Evolutionary conservation across 2,329 filamentous ascomycete genomes (phyloP).

Genomic region (Verticillium nonalfalfae): DNA sequence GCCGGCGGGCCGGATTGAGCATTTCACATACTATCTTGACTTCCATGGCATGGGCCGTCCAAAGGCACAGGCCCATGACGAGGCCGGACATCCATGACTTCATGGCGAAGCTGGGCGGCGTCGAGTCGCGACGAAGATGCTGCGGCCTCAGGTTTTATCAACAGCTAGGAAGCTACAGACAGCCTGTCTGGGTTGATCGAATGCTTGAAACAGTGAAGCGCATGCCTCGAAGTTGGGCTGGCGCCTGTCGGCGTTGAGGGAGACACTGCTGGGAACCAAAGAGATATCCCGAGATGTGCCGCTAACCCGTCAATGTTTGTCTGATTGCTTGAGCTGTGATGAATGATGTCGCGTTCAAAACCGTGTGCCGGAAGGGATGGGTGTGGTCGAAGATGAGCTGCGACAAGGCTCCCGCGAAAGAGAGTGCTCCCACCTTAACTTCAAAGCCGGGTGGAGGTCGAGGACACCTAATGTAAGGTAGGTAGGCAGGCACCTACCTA

Average conservation of each 20-base stretch:
- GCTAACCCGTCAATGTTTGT: too few species aligned
- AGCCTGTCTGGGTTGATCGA: not conserved
- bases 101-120: conserved; percentile 33
- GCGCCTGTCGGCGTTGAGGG: not conserved
- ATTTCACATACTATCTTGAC: conserved; percentile 44
- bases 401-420: not conserved
- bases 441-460: not conserved
- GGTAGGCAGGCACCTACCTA: not conserved
- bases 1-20: not conserved
- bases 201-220: not conserved
- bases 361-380: not conserved
- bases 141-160: not conserved
- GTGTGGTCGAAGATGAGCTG: not conserved
- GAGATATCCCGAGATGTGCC: too few species aligned
- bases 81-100: conserved; percentile 45
- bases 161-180: not conserved
- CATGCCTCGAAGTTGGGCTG: not conserved
- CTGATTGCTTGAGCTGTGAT: not conserved
- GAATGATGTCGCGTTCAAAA: not conserved
- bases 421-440: too few species aligned
- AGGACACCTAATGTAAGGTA: not conserved
- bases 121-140: not conserved
- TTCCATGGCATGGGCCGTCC: conserved; percentile 51
- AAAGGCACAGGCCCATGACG: conserved; percentile 46
- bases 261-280: not conserved